Conservation (phyloP, 192 early-diverging fungal genomes). For the Coemansia sp. region DNA sequence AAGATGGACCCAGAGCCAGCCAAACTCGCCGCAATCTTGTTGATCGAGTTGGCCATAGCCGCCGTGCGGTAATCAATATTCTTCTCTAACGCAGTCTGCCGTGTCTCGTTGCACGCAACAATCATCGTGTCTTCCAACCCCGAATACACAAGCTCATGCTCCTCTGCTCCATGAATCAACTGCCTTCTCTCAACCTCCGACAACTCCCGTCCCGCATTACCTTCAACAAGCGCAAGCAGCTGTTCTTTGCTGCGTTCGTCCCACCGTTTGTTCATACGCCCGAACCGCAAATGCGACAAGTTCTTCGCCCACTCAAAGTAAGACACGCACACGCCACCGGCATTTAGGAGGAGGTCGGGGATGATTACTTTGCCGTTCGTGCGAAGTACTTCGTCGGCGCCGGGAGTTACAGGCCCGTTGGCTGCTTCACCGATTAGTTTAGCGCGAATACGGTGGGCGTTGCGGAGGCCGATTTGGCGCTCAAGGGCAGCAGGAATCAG, state of each 20-base stretch:
- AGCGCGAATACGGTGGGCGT: conserved; percentile 72
- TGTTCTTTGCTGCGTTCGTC: conserved; percentile 74
- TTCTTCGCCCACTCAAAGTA: conserved; percentile 87
- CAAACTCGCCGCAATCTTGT: conserved; percentile 76
- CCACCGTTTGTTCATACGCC: conserved; percentile 83
- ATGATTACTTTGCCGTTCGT: conserved; percentile 63
- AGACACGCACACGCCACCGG: conserved; percentile 82
- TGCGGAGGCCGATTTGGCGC: conserved; percentile 73
- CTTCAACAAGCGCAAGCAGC: conserved; percentile 69
- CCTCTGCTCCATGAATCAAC: conserved; percentile 79
- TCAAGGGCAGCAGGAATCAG: conserved; percentile 81
- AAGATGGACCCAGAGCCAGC: conserved; percentile 78
- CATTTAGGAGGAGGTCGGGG: conserved; percentile 77
- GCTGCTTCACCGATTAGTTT: conserved; percentile 82
- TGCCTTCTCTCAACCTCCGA: conserved; percentile 72
- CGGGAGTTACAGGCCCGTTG: conserved; percentile 78
- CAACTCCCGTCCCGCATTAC: conserved; percentile 71
- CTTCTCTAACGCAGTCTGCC: conserved; percentile 63
- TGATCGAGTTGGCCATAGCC: conserved; percentile 75
- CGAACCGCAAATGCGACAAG: conserved; percentile 79
- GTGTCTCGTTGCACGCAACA: conserved; percentile 72
- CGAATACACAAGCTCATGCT: conserved; percentile 82
- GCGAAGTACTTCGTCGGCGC: conserved; percentile 66
- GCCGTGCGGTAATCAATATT: conserved; percentile 77
- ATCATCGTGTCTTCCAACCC: conserved; percentile 89